Base-by-base conservation (phyloP, 2,329 filamentous ascomycete species). In the Fusarium circinatum region DNA sequence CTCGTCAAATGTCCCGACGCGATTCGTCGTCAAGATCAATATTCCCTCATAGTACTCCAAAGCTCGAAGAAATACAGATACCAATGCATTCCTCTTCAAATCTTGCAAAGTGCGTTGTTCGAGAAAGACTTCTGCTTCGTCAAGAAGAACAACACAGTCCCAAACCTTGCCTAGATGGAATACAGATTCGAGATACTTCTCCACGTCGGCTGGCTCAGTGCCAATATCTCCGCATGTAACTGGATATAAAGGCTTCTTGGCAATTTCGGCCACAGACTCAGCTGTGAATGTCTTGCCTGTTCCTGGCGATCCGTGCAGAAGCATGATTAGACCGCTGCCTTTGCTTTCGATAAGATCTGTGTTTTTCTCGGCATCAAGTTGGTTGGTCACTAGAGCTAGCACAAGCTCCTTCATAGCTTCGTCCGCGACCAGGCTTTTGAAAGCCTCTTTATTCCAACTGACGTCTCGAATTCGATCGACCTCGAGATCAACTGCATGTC, bases 161-260 rank as follows among this genome's bases (percentile, higher is more conserved):
- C 71, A 75, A 1, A 67, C 36, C 24, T 48, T 75, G 4, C 68
- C 71, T 4, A 74, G 41, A 47, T 74, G 56, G 1, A 74, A 41
- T 0, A 75, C 71, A 17, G 65, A 60, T 8, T 61, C 73, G 5
- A 75, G 60, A 59, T 75, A 75, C 57, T 44, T 51, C 24, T 75
- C 71, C 17, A 75, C 71, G 1, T 75, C 65, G 22, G 22, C 47
- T 11, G 73, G 72, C 6, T 75, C 71, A 3, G 56, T 75, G 6
- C 72, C 72, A n/a, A 74, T 75, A 48, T 75, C 71, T 36, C 71
- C 72, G 2, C 72, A 74, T 0, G 72, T 72, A 36, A 75, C 71
- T 11, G 71, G 59, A 28, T 75, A 75, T 3, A 75, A 22, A 8
- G 71, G 71, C 18, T 62, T 71, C 49, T 75, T 73, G 6, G 67